Percentiles rank a stretch among this genome's conserved stretches.
Conservation (phyloP, 805 yeast species). For the Starmera amethionina region DNA sequence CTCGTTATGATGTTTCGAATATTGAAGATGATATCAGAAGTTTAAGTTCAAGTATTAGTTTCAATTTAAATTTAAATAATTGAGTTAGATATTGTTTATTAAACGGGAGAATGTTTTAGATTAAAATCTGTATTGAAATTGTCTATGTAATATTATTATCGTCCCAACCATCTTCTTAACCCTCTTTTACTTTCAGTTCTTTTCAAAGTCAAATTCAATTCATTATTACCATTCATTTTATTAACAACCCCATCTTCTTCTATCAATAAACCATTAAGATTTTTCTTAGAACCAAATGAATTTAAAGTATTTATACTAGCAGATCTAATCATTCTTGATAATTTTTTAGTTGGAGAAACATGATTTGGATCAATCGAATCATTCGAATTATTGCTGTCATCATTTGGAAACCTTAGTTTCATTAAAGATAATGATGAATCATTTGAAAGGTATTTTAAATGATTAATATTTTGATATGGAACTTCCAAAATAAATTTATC, state of each 20-base stretch:
- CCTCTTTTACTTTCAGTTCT: neutral
- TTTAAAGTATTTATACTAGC: constrained; percentile 19
- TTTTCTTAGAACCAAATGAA: constrained; percentile 2
- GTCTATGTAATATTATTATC: neutral
- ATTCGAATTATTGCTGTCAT: neutral
- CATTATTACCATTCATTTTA: too few species aligned
- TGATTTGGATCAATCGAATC: neutral
- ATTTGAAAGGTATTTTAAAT: constrained; percentile 8
- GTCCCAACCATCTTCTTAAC: constrained; percentile 5
- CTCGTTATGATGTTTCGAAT: constrained; percentile 9
- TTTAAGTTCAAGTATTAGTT: constrained; percentile 7
- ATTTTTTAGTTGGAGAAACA: constrained; percentile 11
- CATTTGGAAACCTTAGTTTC: constrained; percentile 5
- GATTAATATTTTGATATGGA: neutral
- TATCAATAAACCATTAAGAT: neutral
- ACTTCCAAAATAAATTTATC: constrained; percentile 6
- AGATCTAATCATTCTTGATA: constrained; percentile 17
- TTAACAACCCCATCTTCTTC: too few species aligned
- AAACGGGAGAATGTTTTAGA: too few species aligned
- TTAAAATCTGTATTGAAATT: too few species aligned
- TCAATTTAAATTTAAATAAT: constrained; percentile 1
- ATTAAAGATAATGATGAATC: constrained; percentile 6
- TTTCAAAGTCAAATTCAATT: too few species aligned
- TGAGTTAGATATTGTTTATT: too few species aligned
- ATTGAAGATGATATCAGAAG: constrained; percentile 13